Evolutionary conservation across 371 early-diverging fungal genomes (phyloP), one percentile per base, ranked within the genome.

Genomic region (Mucor saturninus): DNA sequence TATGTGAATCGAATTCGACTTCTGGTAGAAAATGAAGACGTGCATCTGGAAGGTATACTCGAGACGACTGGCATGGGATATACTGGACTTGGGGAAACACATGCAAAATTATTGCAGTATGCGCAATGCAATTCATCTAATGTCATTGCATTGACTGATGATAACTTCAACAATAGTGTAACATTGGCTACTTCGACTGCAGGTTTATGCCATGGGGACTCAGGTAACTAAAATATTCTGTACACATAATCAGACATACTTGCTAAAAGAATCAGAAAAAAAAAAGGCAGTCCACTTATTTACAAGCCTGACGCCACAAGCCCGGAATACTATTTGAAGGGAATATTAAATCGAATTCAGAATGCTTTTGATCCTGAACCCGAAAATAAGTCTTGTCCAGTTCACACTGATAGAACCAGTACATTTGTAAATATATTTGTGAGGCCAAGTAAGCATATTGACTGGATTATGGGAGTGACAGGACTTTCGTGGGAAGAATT

Each of bases 281-380:
- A 21, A n/a, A 38, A 5, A 72, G 74, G 74, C 5, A 71, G 71
- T n/a, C 69, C 74, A 13, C 49, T 74, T 1, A n/a, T 71, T 3
- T 53, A 32, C 15, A 40, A 54, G 38, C n/a, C 29, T 21, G 30
- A 28, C 11, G 57, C n/a, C n/a, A 61, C n/a, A 26, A 50, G 30
- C 4, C 39, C 43, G 28, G 54, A 43, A 39, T 64, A 61, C n/a
- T 55, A 42, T 29, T 32, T 76, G 11, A 11, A 61, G 0, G 77
- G 77, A 14, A 40, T 76, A 26, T 50, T 76, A 14, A 74, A 66
- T 28, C 57, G 77, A 13, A 74, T 76, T 4, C 21, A 71, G 26
- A 71, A 74, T 50, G 74, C 72, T n/a, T 65, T 71, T 61, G 77
- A 76, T 57, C 72, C 69, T 8, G 56, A 64, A n/a, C 72, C 77